Percentiles rank a stretch among this genome's conserved stretches.
These are phyloP conservation scores for Mitragyna speciosa DNA, from an alignment of 257 asterid species.

Conservation along the genomic window DNA sequence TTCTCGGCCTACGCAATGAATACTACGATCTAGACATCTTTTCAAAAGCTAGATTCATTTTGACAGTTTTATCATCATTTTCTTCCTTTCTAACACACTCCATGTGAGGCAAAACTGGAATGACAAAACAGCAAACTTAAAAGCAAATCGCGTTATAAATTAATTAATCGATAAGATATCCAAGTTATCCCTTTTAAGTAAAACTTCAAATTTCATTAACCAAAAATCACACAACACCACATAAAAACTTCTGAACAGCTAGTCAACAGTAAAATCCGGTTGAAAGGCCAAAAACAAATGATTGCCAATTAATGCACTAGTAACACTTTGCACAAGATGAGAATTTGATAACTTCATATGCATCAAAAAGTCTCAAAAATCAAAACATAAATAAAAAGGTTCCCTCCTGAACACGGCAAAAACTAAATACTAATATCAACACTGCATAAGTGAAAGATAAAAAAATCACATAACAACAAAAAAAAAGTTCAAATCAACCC, in stretches of 20 bases:
- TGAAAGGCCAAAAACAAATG: neutral
- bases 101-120: neutral
- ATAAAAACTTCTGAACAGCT: neutral
- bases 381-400: neutral
- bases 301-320: neutral
- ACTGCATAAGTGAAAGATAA: neutral
- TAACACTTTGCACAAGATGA: neutral
- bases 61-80: slow-evolving; percentile 3
- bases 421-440: neutral
- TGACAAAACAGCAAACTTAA: neutral
- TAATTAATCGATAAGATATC: neutral
- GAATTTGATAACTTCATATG: neutral
- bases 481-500: neutral
- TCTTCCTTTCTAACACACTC: neutral
- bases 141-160: too few relatives aligned
- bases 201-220: neutral
- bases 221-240: neutral
- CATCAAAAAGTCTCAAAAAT: neutral
- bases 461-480: neutral
- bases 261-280: neutral
- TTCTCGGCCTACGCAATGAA: neutral
- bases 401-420: slow-evolving; percentile 6
- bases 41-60: neutral
- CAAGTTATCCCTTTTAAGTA: neutral
- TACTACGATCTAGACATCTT: neutral